A percentile compares a stretch with the other conserved stretches of the same genome.
Conservation (phyloP, 2,329 filamentous ascomycete genomes). For the Colletotrichum theobromicola region DNA sequence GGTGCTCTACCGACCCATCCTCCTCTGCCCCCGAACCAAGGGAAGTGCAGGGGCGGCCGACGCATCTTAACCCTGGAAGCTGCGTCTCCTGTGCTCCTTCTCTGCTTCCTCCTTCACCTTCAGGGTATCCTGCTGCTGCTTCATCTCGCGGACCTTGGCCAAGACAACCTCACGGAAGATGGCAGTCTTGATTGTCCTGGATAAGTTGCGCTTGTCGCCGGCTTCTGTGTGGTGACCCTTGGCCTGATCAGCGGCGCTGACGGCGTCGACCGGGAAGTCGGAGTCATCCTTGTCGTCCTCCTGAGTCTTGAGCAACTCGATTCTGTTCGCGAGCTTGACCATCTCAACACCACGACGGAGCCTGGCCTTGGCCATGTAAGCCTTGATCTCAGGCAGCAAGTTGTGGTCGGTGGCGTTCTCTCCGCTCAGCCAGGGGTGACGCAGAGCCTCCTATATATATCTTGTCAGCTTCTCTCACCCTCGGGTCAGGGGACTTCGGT, state of each 20-base stretch:
- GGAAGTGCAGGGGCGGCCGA: not conserved
- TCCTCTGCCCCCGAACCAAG: not conserved
- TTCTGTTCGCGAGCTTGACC: constrained; percentile 94
- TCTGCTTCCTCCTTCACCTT: constrained; percentile 66
- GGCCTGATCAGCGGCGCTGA: constrained; percentile 56
- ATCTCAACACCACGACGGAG: constrained; percentile 94
- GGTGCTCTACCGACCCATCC: not conserved
- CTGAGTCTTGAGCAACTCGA: constrained; percentile 91
- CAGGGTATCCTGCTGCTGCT: constrained; percentile 80
- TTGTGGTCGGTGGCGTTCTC: constrained; percentile 94
- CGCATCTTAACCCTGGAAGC: constrained; percentile 28
- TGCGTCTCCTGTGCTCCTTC: constrained; percentile 50
- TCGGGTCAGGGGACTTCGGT: not conserved
- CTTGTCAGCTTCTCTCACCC: not conserved
- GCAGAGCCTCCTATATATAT: constrained; percentile 68
- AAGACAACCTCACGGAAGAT: constrained; percentile 96
- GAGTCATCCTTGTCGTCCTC: constrained; percentile 83
- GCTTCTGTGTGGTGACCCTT: constrained; percentile 20
- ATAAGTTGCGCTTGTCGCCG: constrained; percentile 45
- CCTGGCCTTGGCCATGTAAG: constrained; percentile 89
- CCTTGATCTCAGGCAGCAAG: constrained; percentile 94
- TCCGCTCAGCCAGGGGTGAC: constrained; percentile 89
- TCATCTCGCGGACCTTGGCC: constrained; percentile 91
- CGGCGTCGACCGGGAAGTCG: constrained; percentile 70
- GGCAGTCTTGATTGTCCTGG: constrained; percentile 62